Evolutionary conservation across 176 grass and related monocot species (phyloP), one percentile per base, ranked within the genome.

Genomic region (Tillandsia fasciculata): DNA sequence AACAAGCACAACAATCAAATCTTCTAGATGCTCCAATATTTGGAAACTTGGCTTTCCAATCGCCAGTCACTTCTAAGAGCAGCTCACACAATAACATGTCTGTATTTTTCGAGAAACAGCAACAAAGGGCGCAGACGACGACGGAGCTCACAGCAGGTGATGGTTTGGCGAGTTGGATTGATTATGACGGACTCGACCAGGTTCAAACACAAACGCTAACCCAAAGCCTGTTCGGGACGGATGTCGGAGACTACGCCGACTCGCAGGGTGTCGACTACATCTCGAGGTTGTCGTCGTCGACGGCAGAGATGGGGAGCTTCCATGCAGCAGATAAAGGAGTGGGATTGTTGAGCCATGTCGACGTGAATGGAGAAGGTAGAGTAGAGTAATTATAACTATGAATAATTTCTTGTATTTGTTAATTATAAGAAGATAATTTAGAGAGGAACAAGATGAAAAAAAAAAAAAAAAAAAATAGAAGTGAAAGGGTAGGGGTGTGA

Each of bases 311-410:
- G 2, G 33, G 33, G 33, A 42, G 33, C 33, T 42, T 42, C 33
- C 75, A 70, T 17, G 64, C 75, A 24, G 70, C 70, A 20, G 75
- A 78, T 24, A 78, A 78, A 70, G 75, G 75, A 70, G 26, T 78
- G 50, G 75, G 64, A 48, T 78, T 78, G 29, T 78, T 78, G 51
- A 79, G 71, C 68, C 64, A 79, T 54, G 77, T 51, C 67, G 75
- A 70, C 63, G 51, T 57, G 0, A 70, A 70, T 51, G 75, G 12
- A 78, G 51, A 70, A 78, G 64, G 75, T 78, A 69, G 63, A 53
- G 48, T 33, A 18, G 49, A 53, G 27, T 64, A 48, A 63, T 64
- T 11, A 63, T 63, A 27, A 12, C 58, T 61, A 49, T 68, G 58
- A 64, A 42, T 42, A 42, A 42, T 42, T 42, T 42, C 33, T 42